phyloP scores from a whole-genome alignment of 208 protist genomes.

The Borovskyia barvae region DNA sequence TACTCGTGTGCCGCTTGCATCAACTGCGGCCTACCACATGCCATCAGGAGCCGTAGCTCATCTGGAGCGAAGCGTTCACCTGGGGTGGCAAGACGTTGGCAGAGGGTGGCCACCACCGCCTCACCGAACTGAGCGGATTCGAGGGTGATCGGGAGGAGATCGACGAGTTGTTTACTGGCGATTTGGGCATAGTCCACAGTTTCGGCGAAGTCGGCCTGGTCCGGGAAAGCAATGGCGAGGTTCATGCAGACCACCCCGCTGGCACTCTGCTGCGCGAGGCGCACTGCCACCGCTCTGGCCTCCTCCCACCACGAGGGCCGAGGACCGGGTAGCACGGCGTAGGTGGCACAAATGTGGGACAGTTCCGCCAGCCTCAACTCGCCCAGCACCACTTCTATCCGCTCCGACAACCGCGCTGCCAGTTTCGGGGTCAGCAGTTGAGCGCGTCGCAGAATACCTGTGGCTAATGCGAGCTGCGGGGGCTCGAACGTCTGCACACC shows the following conservation, averaged over 20 bases:
- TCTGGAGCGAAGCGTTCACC: constrained; percentile 62
- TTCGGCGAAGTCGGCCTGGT: constrained; percentile 40
- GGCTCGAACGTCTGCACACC: constrained; percentile 56
- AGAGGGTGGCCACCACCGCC: constrained; percentile 40
- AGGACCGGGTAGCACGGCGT: constrained; percentile 41
- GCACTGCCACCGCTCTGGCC: constrained; percentile 63
- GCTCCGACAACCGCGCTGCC: constrained; percentile 40
- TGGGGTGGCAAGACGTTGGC: constrained; percentile 33
- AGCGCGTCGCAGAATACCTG: constrained; percentile 76
- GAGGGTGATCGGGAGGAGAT: constrained; percentile 51
- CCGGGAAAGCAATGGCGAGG: constrained; percentile 73
- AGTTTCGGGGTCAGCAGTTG: constrained; percentile 61
- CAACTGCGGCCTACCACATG: constrained; percentile 33
- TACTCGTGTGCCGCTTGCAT: constrained; percentile 43
- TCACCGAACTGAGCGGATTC: constrained; percentile 28
- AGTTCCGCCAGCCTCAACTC: constrained; percentile 80
- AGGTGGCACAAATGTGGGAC: constrained; percentile 81
- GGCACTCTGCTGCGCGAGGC: constrained; percentile 31
- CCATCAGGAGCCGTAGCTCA: constrained; percentile 57
- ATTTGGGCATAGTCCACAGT: constrained; percentile 62
- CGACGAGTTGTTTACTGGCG: constrained; percentile 63
- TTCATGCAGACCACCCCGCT: constrained; percentile 46
- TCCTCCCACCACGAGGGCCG: constrained; percentile 69
- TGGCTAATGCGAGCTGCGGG: constrained; percentile 74
- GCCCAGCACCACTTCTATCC: constrained; percentile 68